A percentile compares a stretch with the other conserved stretches of the same genome.
Conservation (phyloP, 352 stramenopile species). For the Phytophthora capsici region DNA sequence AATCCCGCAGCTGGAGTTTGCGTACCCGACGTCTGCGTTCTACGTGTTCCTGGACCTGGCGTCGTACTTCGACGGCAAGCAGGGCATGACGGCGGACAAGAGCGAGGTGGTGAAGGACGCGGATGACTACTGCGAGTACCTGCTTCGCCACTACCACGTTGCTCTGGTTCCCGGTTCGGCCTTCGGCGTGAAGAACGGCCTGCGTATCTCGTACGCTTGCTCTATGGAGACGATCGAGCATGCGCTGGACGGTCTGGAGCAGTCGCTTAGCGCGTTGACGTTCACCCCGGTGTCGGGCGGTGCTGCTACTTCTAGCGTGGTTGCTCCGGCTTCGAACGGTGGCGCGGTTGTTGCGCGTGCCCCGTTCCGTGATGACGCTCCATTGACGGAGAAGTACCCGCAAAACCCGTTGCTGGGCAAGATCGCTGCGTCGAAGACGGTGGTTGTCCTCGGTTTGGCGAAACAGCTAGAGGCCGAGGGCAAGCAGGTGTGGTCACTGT, state of each 20-base stretch:
- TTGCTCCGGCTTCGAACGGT: background rate
- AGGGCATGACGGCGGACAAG: conserved; percentile 44
- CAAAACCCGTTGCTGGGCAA: conserved; percentile 82
- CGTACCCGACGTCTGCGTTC: conserved; percentile 94
- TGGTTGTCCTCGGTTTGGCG: conserved; percentile 88
- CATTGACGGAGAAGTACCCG: conserved; percentile 66
- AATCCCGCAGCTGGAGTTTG: conserved; percentile 86
- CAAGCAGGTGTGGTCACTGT: conserved; percentile 92
- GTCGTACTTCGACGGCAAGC: conserved; percentile 75
- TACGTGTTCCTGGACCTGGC: conserved; percentile 95
- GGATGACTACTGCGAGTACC: conserved; percentile 91
- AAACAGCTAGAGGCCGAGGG: conserved; percentile 96
- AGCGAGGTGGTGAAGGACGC: conserved; percentile 54
- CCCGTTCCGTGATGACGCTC: conserved; percentile 11
- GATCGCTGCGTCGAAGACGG: conserved; percentile 71
- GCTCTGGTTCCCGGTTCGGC: conserved; percentile 95
- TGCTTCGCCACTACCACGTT: conserved; percentile 93
- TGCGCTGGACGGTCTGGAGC: conserved; percentile 71
- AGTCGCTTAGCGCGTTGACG: conserved; percentile 59
- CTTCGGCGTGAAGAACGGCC: conserved; percentile 93
- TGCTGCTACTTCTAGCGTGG: background rate
- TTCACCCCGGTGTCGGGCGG: conserved; percentile 13
- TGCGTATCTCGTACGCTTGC: conserved; percentile 98
- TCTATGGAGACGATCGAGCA: conserved; percentile 89
- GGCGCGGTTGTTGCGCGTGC: background rate